Evolutionary conservation across 345 rosid genomes (phyloP).

Genomic region (Rhizophora mangle): DNA sequence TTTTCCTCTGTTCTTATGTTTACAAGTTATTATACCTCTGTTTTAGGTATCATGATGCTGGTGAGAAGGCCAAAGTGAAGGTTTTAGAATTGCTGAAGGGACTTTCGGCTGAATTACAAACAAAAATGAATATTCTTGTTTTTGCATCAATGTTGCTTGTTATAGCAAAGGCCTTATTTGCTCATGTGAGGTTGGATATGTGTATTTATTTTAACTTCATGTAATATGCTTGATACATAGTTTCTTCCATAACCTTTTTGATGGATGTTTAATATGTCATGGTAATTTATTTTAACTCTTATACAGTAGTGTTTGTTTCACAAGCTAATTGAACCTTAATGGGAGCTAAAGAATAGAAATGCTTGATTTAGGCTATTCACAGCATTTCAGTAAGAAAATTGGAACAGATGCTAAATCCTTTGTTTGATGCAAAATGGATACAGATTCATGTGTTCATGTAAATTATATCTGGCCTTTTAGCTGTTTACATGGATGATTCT

Average conservation of each 20-base stretch:
- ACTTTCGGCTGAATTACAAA: constrained; percentile 77
- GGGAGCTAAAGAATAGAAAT: neutral
- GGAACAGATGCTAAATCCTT: neutral
- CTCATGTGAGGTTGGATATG: constrained; percentile 74
- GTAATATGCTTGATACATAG: neutral
- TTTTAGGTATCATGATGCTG: constrained; percentile 82
- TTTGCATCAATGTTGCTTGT: constrained; percentile 91
- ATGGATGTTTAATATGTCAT: neutral
- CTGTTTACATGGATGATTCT: neutral
- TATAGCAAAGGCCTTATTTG: constrained; percentile 79
- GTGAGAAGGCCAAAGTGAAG: constrained; percentile 63
- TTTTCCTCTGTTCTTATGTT: neutral
- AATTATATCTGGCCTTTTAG: neutral
- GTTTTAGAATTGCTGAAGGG: constrained; percentile 80
- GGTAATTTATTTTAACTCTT: neutral
- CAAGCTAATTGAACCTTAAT: neutral
- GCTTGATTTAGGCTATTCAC: neutral
- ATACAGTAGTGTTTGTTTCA: neutral
- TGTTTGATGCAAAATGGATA: neutral
- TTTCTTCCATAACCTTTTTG: neutral
- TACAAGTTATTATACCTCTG: neutral
- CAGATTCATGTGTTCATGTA: constrained; percentile 2
- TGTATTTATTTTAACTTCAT: neutral
- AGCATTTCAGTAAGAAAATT: neutral
- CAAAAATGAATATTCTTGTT: constrained; percentile 72